phyloP scores from a whole-genome alignment of 495 filamentous ascomycete genomes.

The Penicillium soppii region DNA sequence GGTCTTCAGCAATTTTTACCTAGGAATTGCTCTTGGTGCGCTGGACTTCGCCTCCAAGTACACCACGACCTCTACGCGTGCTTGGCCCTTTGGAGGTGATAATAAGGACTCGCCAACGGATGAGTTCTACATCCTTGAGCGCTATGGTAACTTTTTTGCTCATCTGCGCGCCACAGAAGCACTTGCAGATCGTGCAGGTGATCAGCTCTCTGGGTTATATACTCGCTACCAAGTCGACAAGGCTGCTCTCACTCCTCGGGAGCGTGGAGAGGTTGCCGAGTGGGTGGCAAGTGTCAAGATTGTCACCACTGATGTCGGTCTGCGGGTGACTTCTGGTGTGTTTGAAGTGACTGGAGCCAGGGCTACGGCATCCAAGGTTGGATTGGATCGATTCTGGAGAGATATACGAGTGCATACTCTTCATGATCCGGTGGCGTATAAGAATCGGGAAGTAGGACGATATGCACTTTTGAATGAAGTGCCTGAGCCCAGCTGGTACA shows the following conservation, averaged over 20 bases:
- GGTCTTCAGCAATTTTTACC: slow-evolving; percentile 62
- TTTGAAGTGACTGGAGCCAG: slow-evolving; percentile 60
- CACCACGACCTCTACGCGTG: slow-evolving; percentile 48
- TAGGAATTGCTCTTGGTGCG: slow-evolving; percentile 57
- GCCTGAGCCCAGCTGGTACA: slow-evolving; percentile 61
- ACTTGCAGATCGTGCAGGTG: slow-evolving; percentile 52
- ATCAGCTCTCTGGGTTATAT: slow-evolving; percentile 43
- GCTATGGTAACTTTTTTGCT: slow-evolving; percentile 60
- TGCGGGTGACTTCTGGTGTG: slow-evolving; percentile 54
- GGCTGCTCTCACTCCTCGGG: slow-evolving; percentile 37
- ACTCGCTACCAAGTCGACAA: slow-evolving; percentile 30
- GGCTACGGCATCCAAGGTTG: slow-evolving; percentile 52
- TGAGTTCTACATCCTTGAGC: slow-evolving; percentile 61
- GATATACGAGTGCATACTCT: slow-evolving; percentile 60
- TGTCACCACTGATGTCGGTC: slow-evolving; percentile 55
- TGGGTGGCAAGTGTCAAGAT: slow-evolving; percentile 61
- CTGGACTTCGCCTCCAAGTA: slow-evolving; percentile 50
- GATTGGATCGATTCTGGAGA: slow-evolving; percentile 60
- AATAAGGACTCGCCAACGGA: slow-evolving; percentile 52
- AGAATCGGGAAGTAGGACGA: slow-evolving; percentile 57
- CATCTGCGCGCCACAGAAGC: slow-evolving; percentile 57
- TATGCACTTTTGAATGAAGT: slow-evolving; percentile 51
- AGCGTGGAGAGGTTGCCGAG: slow-evolving; percentile 57
- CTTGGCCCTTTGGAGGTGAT: slow-evolving; percentile 60
- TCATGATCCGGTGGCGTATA: slow-evolving; percentile 64